phyloP scores from a whole-genome alignment of 352 stramenopile genomes.

The Phytopythium vexans region DNA sequence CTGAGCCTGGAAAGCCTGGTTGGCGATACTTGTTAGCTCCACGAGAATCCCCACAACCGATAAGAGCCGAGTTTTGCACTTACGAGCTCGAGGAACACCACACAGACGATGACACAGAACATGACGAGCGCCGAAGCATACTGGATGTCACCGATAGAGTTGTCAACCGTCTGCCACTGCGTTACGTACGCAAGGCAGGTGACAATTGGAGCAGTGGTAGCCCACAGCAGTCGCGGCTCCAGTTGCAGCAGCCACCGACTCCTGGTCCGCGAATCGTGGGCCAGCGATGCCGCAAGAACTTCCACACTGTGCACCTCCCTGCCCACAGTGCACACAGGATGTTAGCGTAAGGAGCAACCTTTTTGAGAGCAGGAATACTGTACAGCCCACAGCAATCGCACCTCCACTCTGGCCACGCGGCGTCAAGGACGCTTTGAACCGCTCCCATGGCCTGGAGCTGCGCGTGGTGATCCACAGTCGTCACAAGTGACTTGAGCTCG shows the following conservation, averaged over 20 bases:
- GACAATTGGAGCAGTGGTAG: too few species aligned
- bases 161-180: too few species aligned
- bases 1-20: too few species aligned
- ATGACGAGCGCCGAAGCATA: too few species aligned
- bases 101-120: background rate
- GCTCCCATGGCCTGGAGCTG: background rate
- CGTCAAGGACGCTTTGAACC: slow-evolving; percentile 2
- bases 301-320: background rate
- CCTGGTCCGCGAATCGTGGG: too few species aligned
- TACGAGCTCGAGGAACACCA: slow-evolving; percentile 2
- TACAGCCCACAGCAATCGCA: background rate
- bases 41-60: too few species aligned
- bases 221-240: background rate
- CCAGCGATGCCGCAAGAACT: background rate
- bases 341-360: background rate
- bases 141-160: too few species aligned
- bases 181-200: too few species aligned
- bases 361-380: background rate
- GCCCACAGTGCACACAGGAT: background rate
- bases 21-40: too few species aligned
- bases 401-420: slow-evolving; percentile 1
- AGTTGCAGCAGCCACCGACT: too few species aligned
- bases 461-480: background rate
- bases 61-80: too few species aligned
- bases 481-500: background rate